A percentile compares a stretch with the other conserved stretches of the same genome.
phyloP scores from a whole-genome alignment of 306 rosid species.

The Cucurbita moschata region DNA sequence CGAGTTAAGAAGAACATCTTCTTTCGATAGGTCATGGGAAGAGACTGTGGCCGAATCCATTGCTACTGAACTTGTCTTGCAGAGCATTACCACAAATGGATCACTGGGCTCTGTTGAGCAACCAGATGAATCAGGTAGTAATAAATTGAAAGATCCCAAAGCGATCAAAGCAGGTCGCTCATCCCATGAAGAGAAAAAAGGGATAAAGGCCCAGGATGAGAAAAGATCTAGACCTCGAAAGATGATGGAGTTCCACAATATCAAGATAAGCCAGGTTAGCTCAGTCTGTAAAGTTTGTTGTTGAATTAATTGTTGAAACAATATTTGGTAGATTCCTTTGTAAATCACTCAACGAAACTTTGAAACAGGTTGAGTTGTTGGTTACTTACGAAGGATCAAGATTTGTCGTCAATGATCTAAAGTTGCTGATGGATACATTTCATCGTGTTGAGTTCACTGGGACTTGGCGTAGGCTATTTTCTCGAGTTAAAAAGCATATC shows the following conservation, averaged over 20 bases:
- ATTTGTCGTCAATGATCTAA: slow-evolving; percentile 92
- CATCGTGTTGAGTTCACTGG: slow-evolving; percentile 87
- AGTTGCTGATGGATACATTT: slow-evolving; percentile 92
- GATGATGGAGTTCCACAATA: slow-evolving; percentile 94
- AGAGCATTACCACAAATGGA: slow-evolving; percentile 59
- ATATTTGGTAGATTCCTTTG: background rate
- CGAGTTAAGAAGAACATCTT: slow-evolving; percentile 76
- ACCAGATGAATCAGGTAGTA: slow-evolving; percentile 59
- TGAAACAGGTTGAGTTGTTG: slow-evolving; percentile 62
- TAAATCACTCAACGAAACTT: slow-evolving; percentile 5
- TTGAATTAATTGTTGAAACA: background rate
- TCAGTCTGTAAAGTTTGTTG: background rate
- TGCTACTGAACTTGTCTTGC: slow-evolving; percentile 88
- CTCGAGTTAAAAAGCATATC: slow-evolving; percentile 92
- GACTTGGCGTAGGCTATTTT: slow-evolving; percentile 92
- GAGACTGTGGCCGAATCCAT: slow-evolving; percentile 94
- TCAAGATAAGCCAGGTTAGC: slow-evolving; percentile 95
- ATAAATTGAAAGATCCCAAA: slow-evolving; percentile 71
- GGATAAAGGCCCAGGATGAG: slow-evolving; percentile 61
- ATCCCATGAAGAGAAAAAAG: slow-evolving; percentile 88
- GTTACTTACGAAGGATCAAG: slow-evolving; percentile 95
- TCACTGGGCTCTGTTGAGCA: slow-evolving; percentile 50
- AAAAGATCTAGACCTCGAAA: slow-evolving; percentile 86
- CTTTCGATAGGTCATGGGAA: slow-evolving; percentile 92
- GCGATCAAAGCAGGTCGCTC: slow-evolving; percentile 64